Evolutionary conservation across 306 rosid species (phyloP).

Genomic region (Quercus alba): DNA sequence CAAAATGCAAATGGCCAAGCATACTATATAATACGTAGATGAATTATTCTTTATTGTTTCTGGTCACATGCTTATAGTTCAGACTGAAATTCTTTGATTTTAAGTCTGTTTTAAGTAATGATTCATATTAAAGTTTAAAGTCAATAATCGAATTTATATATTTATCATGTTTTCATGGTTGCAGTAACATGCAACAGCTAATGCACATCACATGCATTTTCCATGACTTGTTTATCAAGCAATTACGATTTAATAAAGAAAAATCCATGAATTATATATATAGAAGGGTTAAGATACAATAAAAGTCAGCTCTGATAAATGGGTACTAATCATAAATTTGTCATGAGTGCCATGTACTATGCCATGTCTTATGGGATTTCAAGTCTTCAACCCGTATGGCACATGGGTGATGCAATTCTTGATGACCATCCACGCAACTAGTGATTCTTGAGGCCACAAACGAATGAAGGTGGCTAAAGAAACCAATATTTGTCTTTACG

Average conservation of each 20-base stretch:
- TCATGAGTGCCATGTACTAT: slow-evolving; percentile 28
- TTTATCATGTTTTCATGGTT: neutral
- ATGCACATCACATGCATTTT: slow-evolving; percentile 21
- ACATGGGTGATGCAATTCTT: slow-evolving; percentile 42
- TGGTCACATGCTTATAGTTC: neutral
- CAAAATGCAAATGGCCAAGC: neutral
- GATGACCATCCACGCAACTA: slow-evolving; percentile 1
- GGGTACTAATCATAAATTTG: neutral
- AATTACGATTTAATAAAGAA: slow-evolving; percentile 13
- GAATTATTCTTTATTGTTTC: neutral
- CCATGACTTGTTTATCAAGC: slow-evolving; percentile 34
- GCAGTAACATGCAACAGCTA: slow-evolving; percentile 41
- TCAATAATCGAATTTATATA: slow-evolving; percentile 6
- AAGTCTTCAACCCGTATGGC: slow-evolving; percentile 24
- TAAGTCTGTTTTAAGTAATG: neutral
- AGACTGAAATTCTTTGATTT: neutral
- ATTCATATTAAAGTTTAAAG: neutral
- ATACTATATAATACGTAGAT: neutral
- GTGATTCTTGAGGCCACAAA: slow-evolving; percentile 2
- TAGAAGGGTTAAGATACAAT: slow-evolving; percentile 10
- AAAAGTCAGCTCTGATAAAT: slow-evolving; percentile 23
- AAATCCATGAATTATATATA: slow-evolving; percentile 4
- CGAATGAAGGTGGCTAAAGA: neutral
- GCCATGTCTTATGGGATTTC: slow-evolving; percentile 42
- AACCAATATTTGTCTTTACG: too few species aligned